Percentiles rank a stretch among this genome's conserved stretches.
phyloP scores from a whole-genome alignment of 1,139 yeast genomes.

The Debaryomyces nepalensis region DNA sequence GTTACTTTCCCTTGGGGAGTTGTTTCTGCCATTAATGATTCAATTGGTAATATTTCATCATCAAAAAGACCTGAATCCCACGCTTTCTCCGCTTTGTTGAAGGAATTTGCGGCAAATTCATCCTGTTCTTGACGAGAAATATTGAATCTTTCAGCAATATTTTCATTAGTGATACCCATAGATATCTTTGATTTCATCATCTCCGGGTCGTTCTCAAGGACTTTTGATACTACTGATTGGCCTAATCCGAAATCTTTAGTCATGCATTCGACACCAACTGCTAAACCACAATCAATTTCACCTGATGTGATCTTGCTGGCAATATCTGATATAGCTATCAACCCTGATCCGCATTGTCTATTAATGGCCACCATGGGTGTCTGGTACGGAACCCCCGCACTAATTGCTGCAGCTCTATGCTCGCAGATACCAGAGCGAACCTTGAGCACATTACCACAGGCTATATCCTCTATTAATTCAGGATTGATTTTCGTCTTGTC shows the following conservation, averaged over 20 bases:
- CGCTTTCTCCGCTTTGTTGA: slow-evolving; percentile 79
- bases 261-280: slow-evolving; percentile 94
- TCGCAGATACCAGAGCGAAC: slow-evolving; percentile 92
- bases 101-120: slow-evolving; percentile 84
- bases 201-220: slow-evolving; percentile 31
- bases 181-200: slow-evolving; percentile 48
- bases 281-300: slow-evolving; percentile 89
- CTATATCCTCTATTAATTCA: slow-evolving; percentile 74
- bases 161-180: slow-evolving; percentile 75
- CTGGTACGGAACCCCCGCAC: slow-evolving; percentile 54
- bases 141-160: slow-evolving; percentile 51
- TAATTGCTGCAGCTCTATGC: slow-evolving; percentile 75
- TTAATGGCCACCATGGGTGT: slow-evolving; percentile 82
- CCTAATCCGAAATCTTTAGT: slow-evolving; percentile 78
- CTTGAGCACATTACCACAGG: slow-evolving; percentile 87
- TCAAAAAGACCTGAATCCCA: slow-evolving; percentile 71
- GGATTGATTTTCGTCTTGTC: slow-evolving; percentile 65
- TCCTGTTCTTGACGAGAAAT: slow-evolving; percentile 80
- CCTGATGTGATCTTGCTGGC: slow-evolving; percentile 88
- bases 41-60: slow-evolving; percentile 85
- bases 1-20: slow-evolving; percentile 51
- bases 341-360: slow-evolving; percentile 94
- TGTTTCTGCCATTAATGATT: slow-evolving; percentile 54
- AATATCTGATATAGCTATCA: slow-evolving; percentile 85
- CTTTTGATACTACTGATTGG: slow-evolving; percentile 63